Evolutionary conservation across 176 grass and related monocot genomes (phyloP).

Genomic region (Triticum monococcum): DNA sequence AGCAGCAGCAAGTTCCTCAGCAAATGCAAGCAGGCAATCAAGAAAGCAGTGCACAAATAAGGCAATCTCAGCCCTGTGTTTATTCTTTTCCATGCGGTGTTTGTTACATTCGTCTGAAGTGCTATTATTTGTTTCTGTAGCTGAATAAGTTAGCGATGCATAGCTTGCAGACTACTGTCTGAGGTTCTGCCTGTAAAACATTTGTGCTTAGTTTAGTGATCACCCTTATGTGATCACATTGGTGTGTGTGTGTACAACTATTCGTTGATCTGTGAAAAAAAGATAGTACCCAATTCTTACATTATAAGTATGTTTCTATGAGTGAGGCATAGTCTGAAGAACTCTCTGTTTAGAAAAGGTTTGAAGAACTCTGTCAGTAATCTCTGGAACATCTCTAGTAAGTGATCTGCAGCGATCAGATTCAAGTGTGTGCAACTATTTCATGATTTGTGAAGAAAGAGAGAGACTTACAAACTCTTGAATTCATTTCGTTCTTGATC

Average conservation of each 20-base stretch:
- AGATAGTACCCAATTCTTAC: neutral
- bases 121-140: conserved; percentile 17
- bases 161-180: conserved; percentile 19
- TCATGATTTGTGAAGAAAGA: no score
- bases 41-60: conserved; percentile 86
- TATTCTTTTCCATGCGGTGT: conserved; percentile 9
- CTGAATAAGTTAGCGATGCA: conserved; percentile 29
- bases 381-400: neutral
- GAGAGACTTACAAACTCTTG: no score
- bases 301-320: no score
- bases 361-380: neutral
- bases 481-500: no score
- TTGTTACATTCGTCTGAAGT: neutral
- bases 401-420: no score
- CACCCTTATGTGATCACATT: conserved; percentile 35
- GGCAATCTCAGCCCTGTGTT: neutral
- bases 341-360: no score
- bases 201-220: conserved; percentile 33
- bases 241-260: neutral
- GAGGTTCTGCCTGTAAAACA: conserved; percentile 18
- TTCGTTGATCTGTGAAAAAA: conserved; percentile 17
- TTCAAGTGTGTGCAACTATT: no score
- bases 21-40: conserved; percentile 75
- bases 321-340: no score
- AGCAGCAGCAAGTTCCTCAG: conserved; percentile 74